Evolutionary conservation across 1,284 basidiomycete genomes (phyloP).

Genomic region (Malassezia arunalokei): DNA sequence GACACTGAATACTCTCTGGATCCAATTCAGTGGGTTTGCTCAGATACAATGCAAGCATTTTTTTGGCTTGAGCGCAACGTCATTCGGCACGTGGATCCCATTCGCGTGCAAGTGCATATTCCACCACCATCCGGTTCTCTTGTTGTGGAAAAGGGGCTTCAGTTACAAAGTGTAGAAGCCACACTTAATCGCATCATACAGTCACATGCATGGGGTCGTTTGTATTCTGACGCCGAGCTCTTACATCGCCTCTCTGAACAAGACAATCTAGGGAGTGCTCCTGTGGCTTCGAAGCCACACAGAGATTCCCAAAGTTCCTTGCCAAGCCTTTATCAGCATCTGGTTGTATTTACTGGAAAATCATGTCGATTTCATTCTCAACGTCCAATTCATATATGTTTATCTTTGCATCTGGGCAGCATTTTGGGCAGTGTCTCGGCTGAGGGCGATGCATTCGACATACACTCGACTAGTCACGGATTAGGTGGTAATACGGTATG

Average conservation of each 20-base stretch:
- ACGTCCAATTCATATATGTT: constrained; percentile 25
- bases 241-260: neutral
- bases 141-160: constrained; percentile 28
- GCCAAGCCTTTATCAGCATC: neutral
- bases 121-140: constrained; percentile 25
- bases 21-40: constrained; percentile 26
- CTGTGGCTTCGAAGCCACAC: neutral
- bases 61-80: constrained; percentile 35
- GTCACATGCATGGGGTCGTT: constrained; percentile 16
- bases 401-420: constrained; percentile 27
- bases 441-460: constrained; percentile 19
- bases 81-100: constrained; percentile 37
- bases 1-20: constrained; percentile 18
- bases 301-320: neutral
- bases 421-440: neutral
- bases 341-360: constrained; percentile 29
- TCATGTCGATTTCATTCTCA: constrained; percentile 38
- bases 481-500: constrained; percentile 36
- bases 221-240: constrained; percentile 4
- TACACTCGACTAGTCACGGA: constrained; percentile 31
- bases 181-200: constrained; percentile 32
- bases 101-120: constrained; percentile 34
- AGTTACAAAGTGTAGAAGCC: constrained; percentile 34
- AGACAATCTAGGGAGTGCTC: too few species aligned
- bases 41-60: constrained; percentile 22